These are phyloP conservation scores for Paracorniculantispora psalliotae DNA, from an alignment of 2,329 filamentous ascomycete species.

Conservation along the genomic window DNA sequence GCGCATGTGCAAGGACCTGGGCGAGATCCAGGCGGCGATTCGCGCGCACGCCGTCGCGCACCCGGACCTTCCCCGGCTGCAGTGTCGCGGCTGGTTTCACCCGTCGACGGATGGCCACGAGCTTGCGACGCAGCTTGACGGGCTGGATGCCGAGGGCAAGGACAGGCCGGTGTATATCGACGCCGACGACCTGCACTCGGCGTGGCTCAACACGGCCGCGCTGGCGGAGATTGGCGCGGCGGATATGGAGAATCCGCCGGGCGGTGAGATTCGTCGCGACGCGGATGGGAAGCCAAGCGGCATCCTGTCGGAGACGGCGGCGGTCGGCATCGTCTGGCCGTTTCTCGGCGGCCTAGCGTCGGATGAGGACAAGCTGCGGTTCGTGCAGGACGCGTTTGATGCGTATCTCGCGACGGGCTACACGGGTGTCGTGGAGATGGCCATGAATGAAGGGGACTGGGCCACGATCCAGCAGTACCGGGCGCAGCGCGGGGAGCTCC, in stretches of 20 bases:
- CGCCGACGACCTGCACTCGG: conserved; percentile 45
- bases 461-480: conserved; percentile 33
- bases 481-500: conserved; percentile 24
- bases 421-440: conserved; percentile 49
- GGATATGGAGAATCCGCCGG: conserved; percentile 35
- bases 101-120: conserved; percentile 31
- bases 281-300: conserved; percentile 38
- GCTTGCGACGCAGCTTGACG: conserved; percentile 36
- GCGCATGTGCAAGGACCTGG: conserved; percentile 35
- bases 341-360: conserved; percentile 36
- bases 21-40: conserved; percentile 40
- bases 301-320: conserved; percentile 40
- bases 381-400: conserved; percentile 38
- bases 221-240: conserved; percentile 40
- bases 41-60: conserved; percentile 34
- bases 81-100: conserved; percentile 47
- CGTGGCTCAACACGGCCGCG: conserved; percentile 46
- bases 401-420: conserved; percentile 42
- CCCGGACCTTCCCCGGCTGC: conserved; percentile 37
- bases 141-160: conserved; percentile 33
- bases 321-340: conserved; percentile 44
- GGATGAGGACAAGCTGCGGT: conserved; percentile 36
- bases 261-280: conserved; percentile 41
- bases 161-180: conserved; percentile 45
- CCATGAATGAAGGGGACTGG: conserved; percentile 47